Conservation (phyloP, 345 rosid species). For the Populus euphratica region DNA sequence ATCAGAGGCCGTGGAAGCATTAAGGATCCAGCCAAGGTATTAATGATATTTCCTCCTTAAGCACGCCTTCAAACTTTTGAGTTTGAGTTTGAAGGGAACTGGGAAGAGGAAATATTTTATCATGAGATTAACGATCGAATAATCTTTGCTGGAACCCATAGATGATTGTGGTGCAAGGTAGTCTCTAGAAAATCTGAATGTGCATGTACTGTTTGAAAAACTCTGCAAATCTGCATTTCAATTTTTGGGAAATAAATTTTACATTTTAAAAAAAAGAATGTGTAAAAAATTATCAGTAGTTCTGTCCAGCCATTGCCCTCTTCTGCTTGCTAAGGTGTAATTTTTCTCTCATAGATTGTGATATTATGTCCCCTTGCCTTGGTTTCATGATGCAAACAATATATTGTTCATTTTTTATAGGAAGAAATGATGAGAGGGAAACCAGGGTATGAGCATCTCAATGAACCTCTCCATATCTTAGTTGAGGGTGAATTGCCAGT, state of each 20-base stretch:
- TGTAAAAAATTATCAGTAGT: not conserved
- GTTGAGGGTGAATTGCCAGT: slow-evolving; percentile 92
- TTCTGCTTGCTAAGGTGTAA: not conserved
- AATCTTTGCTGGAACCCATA: not conserved
- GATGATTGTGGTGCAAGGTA: not conserved
- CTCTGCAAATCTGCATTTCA: not conserved
- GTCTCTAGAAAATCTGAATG: not conserved
- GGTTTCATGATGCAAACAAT: not conserved
- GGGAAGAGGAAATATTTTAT: not conserved
- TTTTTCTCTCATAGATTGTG: not conserved
- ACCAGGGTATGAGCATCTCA: slow-evolving; percentile 91
- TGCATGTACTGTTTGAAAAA: not conserved
- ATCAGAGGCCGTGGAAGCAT: slow-evolving; percentile 96
- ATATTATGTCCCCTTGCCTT: not conserved
- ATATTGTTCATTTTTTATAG: slow-evolving; percentile 32
- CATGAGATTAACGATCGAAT: not conserved
- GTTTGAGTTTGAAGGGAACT: not conserved
- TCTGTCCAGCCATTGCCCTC: not conserved
- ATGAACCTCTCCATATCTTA: slow-evolving; percentile 90
- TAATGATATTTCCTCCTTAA: not conserved
- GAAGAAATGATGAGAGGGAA: slow-evolving; percentile 97
- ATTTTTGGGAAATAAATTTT: not conserved
- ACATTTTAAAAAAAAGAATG: too few species aligned
- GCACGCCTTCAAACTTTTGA: not conserved
- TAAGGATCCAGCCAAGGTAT: slow-evolving; percentile 83